Percentiles rank a stretch among this genome's conserved stretches.
Evolutionary conservation across 163 green algal species (phyloP).

Genomic region (Scenedesmus sp.): DNA sequence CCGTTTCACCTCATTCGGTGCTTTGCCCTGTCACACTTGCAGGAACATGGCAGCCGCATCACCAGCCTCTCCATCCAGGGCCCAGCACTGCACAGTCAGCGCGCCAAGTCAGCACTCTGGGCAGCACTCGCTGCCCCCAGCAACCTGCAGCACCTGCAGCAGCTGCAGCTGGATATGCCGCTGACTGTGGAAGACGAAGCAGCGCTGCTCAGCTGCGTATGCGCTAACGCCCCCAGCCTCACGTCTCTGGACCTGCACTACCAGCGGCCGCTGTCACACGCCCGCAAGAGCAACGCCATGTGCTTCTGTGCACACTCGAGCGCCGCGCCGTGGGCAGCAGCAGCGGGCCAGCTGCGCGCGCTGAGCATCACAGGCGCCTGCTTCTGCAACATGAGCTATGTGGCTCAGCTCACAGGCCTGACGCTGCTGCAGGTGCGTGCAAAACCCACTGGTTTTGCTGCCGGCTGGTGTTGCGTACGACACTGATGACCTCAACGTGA

Average conservation of each 20-base stretch:
- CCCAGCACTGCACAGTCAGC: background rate
- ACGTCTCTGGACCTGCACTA: background rate
- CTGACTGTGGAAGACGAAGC: slow-evolving; percentile 1
- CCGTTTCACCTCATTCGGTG: background rate
- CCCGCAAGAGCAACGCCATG: background rate
- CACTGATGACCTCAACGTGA: background rate
- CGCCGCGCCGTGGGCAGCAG: background rate
- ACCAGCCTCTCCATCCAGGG: background rate
- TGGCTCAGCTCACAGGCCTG: background rate
- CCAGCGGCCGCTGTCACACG: slow-evolving; percentile 6
- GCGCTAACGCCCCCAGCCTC: background rate
- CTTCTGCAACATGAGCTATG: slow-evolving; percentile 12
- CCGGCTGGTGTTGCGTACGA: background rate
- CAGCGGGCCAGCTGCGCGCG: background rate
- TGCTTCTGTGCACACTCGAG: slow-evolving; percentile 25
- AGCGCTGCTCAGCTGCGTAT: background rate
- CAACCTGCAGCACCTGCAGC: background rate
- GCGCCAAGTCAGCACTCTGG: background rate
- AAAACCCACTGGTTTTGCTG: no score
- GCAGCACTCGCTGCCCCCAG: background rate
- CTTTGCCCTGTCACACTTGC: background rate
- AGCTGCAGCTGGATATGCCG: slow-evolving; percentile 16
- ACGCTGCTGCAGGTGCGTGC: background rate
- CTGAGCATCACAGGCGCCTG: slow-evolving; percentile 10
- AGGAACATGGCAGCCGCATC: background rate